Conservation (phyloP, 306 rosid genomes). For the Rosa chinensis region DNA sequence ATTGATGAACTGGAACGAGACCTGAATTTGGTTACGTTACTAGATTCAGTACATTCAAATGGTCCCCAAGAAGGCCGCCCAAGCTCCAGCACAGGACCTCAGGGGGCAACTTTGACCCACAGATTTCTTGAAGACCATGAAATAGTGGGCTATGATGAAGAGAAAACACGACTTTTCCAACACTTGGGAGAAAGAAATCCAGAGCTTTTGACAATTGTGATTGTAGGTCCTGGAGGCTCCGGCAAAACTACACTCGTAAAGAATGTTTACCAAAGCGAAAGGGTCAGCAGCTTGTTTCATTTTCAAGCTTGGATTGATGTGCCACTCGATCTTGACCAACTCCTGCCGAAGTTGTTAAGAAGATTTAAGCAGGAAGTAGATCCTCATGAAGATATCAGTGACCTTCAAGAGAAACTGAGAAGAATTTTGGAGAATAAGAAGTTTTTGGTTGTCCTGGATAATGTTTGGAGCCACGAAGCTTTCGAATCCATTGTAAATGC, state of each 20-base stretch:
- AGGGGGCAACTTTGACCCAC: neutral
- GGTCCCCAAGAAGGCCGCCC: neutral
- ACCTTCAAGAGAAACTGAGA: neutral
- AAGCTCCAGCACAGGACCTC: too few species aligned
- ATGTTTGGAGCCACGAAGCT: neutral
- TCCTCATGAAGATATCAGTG: too few species aligned
- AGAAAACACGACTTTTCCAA: neutral
- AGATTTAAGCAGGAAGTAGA: too few species aligned
- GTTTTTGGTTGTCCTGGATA: constrained; percentile 13
- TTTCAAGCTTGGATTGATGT: constrained; percentile 14
- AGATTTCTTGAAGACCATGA: neutral
- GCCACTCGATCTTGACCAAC: neutral
- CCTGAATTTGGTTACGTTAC: rapidly evolving
- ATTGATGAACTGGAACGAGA: too few species aligned
- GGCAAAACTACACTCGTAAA: constrained; percentile 10
- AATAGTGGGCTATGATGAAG: neutral
- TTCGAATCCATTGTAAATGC: too few species aligned
- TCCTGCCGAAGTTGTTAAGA: neutral
- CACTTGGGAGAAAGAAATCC: neutral
- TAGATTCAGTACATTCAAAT: neutral
- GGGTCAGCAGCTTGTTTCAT: neutral
- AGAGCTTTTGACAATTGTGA: neutral
- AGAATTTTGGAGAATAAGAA: neutral
- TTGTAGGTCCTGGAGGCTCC: neutral
- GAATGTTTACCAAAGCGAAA: neutral